Evolutionary conservation across 768 basidiomycete species (phyloP).

Genomic region (Podaxis sp.): DNA sequence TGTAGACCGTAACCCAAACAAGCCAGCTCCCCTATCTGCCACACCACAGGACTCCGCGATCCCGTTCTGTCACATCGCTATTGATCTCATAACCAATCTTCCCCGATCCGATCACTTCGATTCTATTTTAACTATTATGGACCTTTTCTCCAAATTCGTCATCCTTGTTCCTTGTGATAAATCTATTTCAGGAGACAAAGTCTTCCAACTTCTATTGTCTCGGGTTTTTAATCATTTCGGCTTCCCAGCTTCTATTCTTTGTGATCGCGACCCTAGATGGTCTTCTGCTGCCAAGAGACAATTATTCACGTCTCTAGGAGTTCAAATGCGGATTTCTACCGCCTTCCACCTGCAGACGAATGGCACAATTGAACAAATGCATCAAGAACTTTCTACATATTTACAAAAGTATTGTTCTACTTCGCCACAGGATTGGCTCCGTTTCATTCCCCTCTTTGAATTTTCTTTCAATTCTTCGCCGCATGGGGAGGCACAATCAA

Average conservation of each 20-base stretch:
- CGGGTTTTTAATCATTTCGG: not conserved
- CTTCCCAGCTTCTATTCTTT: not conserved
- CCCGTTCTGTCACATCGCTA: conserved; percentile 1
- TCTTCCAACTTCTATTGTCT: not conserved
- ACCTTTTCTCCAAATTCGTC: conserved; percentile 4
- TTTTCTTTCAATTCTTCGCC: not conserved
- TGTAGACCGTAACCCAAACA: conserved; percentile 14
- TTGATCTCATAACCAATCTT: conserved; percentile 8
- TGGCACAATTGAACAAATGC: not conserved
- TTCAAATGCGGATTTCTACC: not conserved
- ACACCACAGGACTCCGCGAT: not conserved
- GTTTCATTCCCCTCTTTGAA: not conserved
- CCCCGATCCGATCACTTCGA: not conserved
- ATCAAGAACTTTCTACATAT: not conserved
- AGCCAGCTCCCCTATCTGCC: not conserved
- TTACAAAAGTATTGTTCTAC: not conserved
- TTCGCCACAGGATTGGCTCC: not conserved
- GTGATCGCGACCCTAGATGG: not conserved
- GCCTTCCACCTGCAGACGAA: not conserved
- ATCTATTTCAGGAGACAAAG: not conserved
- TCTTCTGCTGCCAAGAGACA: not conserved
- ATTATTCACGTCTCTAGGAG: not conserved
- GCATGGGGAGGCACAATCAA: not conserved
- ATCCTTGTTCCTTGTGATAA: not conserved
- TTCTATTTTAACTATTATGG: conserved; percentile 1